Base-by-base conservation (phyloP, 179 eudicot species). In the Silene coronaria region DNA sequence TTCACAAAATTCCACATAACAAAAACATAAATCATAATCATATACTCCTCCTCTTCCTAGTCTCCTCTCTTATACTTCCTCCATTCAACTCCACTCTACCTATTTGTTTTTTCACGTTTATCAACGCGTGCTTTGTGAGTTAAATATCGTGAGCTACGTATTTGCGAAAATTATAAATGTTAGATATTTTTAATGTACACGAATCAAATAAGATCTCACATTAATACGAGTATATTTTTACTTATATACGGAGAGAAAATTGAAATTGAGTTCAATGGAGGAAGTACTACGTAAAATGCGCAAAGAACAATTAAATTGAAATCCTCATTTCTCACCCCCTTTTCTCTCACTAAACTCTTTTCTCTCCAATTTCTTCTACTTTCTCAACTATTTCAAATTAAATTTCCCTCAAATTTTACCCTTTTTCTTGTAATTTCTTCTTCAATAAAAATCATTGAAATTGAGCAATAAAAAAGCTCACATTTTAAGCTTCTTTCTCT, bases 341-440 rank as follows among this genome's bases (percentile, higher is more conserved):
- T 68, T 13, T 55, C 70, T 24, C 58, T 74, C 67, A 66, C 74
- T 55, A 45, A 17, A 26, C 64, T 65, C 53, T 21, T 72, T 8
- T 73, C 72, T 81, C 76, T 58, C 64, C 53, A 53, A 69, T 75
- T 77, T 77, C 58, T 70, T 75, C 74, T 73, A 62, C 66, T 73
- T 67, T 73, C 59, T 59, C 38, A n/a, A 42, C 48, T 36, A 16
- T 46, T 66, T 19, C 17, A 66, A 67, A 13, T 48, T 57, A 67
- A 64, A 67, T 71, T 71, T 36, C 64, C 30, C 17, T 22, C 28
- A 28, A 38, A 69, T 38, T 60, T 36, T 17, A 17, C 36, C 5
- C 7, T 8, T 23, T 45, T 34, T 46, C 45, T 16, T 17, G 17
- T 13, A n/a, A 58, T 81, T 74, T 62, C 65, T 36, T 53, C 30